Evolutionary conservation across 371 early-diverging fungal genomes (phyloP).

Genomic region (Mucor mucedo): DNA sequence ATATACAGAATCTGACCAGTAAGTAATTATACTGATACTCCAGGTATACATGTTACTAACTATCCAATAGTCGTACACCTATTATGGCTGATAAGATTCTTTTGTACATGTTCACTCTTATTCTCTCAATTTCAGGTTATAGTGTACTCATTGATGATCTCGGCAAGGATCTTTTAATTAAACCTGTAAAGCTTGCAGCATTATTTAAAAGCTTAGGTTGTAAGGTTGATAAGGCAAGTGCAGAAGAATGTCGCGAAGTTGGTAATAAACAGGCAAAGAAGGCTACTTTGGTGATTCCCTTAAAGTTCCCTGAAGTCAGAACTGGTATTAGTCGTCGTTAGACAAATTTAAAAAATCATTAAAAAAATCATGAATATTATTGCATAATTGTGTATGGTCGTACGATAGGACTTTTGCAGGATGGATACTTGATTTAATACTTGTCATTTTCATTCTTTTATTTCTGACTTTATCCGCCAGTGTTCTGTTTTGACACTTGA

Average conservation of each 20-base stretch:
- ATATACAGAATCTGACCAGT: conserved; percentile 68
- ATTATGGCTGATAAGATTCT: conserved; percentile 78
- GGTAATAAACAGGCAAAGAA: conserved; percentile 34
- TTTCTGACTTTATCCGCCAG: too few relatives aligned
- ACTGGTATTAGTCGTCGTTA: conserved; percentile 28
- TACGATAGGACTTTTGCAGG: background rate
- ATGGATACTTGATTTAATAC: too few relatives aligned
- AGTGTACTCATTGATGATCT: conserved; percentile 63
- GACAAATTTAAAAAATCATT: background rate
- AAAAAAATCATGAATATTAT: conserved; percentile 1
- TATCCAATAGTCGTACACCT: conserved; percentile 58
- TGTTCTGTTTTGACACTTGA: too few relatives aligned
- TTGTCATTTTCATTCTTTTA: too few relatives aligned
- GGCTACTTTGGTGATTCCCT: conserved; percentile 43
- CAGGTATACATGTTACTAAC: background rate
- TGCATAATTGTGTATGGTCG: background rate
- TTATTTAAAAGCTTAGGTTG: conserved; percentile 61
- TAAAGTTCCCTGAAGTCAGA: conserved; percentile 48
- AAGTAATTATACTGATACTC: conserved; percentile 17
- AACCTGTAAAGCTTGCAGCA: conserved; percentile 43
- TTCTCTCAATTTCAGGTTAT: conserved; percentile 75
- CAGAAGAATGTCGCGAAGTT: conserved; percentile 33
- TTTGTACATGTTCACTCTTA: conserved; percentile 75
- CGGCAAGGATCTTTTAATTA: conserved; percentile 69
- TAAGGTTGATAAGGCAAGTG: conserved; percentile 51